Evolutionary conservation across 1,284 basidiomycete species (phyloP).

Genomic region (Malassezia equina): DNA sequence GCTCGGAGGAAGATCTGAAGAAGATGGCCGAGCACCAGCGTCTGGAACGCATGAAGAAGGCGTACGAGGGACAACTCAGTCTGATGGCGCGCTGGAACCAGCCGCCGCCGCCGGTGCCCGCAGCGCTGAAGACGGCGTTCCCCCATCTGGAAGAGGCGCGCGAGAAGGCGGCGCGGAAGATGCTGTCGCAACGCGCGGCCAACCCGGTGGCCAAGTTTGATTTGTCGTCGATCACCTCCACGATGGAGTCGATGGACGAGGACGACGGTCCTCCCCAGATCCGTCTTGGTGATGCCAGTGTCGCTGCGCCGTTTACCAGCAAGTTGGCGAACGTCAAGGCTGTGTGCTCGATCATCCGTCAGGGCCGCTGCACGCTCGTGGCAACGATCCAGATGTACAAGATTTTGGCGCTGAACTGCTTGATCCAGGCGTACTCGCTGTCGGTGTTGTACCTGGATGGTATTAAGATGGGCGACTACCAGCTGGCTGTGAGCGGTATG

Average conservation of each 20-base stretch:
- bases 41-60: slow-evolving; percentile 46
- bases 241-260: slow-evolving; percentile 36
- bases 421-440: slow-evolving; percentile 44
- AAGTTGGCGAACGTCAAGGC: slow-evolving; percentile 37
- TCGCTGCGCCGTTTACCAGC: slow-evolving; percentile 45
- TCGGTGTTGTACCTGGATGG: slow-evolving; percentile 42
- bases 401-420: slow-evolving; percentile 46
- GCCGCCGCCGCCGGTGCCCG: slow-evolving; percentile 41
- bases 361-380: slow-evolving; percentile 45
- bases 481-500: slow-evolving; percentile 42
- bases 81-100: slow-evolving; percentile 34
- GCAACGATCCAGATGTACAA: slow-evolving; percentile 48
- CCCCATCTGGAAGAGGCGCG: slow-evolving; percentile 44
- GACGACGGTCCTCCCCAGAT: slow-evolving; percentile 48
- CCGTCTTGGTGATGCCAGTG: slow-evolving; percentile 42
- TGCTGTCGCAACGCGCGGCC: slow-evolving; percentile 24
- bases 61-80: slow-evolving; percentile 43
- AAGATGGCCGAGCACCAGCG: slow-evolving; percentile 45
- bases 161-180: slow-evolving; percentile 34
- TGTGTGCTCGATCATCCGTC: slow-evolving; percentile 40
- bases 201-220: slow-evolving; percentile 42
- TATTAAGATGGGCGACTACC: slow-evolving; percentile 46
- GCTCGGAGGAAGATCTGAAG: slow-evolving; percentile 40
- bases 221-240: slow-evolving; percentile 32
- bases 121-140: slow-evolving; percentile 32